Conservation (phyloP, 148 eudicot genomes). For the Limonium bicolor region DNA sequence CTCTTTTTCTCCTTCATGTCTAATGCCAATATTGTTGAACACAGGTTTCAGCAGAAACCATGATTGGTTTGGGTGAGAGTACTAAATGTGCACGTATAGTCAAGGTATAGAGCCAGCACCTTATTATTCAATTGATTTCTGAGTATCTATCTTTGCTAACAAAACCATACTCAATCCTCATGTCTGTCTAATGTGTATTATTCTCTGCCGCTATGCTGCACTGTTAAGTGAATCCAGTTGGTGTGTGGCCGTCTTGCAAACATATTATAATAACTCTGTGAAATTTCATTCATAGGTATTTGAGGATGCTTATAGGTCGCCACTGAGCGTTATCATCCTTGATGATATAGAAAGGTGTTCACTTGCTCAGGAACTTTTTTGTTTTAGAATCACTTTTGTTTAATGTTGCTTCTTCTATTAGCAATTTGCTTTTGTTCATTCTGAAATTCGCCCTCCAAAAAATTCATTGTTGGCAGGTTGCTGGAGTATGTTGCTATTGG, state of each 20-base stretch:
- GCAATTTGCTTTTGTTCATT: background rate
- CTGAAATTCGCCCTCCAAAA: background rate
- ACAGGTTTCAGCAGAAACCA: conserved; percentile 92
- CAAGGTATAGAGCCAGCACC: conserved; percentile 36
- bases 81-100: conserved; percentile 91
- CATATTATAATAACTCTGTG: no score
- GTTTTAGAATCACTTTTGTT: background rate
- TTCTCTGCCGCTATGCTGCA: no score
- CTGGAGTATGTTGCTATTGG: conserved; percentile 93
- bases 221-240: no score
- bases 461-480: conserved; percentile 34
- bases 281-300: conserved; percentile 31
- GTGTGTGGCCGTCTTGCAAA: no score
- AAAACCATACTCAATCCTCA: no score
- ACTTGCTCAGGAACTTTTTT: background rate
- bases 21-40: background rate
- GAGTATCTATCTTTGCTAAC: no score
- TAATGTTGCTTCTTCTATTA: conserved; percentile 3
- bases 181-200: no score
- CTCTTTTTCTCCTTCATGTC: background rate
- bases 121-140: background rate
- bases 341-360: conserved; percentile 88
- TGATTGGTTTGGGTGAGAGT: conserved; percentile 93
- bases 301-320: conserved; percentile 95
- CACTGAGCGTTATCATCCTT: conserved; percentile 72